Conservation (phyloP, 495 filamentous ascomycete genomes). For the Penicilliopsis zonata region DNA sequence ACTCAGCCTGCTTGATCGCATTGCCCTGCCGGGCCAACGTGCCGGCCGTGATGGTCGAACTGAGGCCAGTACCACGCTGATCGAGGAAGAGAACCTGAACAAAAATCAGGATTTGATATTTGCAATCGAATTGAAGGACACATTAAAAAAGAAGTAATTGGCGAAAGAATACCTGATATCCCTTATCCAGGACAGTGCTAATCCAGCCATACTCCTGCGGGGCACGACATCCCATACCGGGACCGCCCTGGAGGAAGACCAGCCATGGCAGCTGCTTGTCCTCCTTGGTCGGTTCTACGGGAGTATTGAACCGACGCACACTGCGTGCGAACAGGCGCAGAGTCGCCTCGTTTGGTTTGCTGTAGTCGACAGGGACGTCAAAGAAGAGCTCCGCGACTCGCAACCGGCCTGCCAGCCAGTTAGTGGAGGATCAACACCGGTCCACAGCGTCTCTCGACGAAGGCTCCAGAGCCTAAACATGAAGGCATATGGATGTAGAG, state of each 20-base stretch:
- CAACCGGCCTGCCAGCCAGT: slow-evolving; percentile 58
- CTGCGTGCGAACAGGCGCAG: slow-evolving; percentile 68
- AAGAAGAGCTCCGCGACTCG: slow-evolving; percentile 74
- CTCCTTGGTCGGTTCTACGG: slow-evolving; percentile 42
- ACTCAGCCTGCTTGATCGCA: slow-evolving; percentile 56
- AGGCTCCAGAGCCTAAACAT: too few species aligned
- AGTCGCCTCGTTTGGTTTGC: slow-evolving; percentile 43
- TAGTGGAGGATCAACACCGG: too few species aligned
- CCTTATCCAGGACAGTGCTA: slow-evolving; percentile 57
- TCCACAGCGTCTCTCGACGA: too few species aligned
- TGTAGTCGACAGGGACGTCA: slow-evolving; percentile 68
- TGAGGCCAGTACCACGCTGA: slow-evolving; percentile 80
- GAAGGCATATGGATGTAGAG: too few species aligned
- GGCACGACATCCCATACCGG: slow-evolving; percentile 59
- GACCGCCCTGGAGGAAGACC: slow-evolving; percentile 62
- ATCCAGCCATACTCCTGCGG: slow-evolving; percentile 63
- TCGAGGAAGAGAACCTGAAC: slow-evolving; percentile 68
- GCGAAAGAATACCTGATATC: slow-evolving; percentile 43
- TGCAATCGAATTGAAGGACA: neutral
- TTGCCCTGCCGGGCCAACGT: slow-evolving; percentile 54
- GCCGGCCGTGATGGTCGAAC: slow-evolving; percentile 60
- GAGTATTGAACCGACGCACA: slow-evolving; percentile 48
- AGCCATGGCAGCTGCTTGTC: slow-evolving; percentile 47
- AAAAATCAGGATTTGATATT: too few species aligned
- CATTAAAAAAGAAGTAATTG: neutral